These are phyloP conservation scores for Ganoderma sinense DNA, from an alignment of 1,284 basidiomycete genomes.

Conservation along the genomic window DNA sequence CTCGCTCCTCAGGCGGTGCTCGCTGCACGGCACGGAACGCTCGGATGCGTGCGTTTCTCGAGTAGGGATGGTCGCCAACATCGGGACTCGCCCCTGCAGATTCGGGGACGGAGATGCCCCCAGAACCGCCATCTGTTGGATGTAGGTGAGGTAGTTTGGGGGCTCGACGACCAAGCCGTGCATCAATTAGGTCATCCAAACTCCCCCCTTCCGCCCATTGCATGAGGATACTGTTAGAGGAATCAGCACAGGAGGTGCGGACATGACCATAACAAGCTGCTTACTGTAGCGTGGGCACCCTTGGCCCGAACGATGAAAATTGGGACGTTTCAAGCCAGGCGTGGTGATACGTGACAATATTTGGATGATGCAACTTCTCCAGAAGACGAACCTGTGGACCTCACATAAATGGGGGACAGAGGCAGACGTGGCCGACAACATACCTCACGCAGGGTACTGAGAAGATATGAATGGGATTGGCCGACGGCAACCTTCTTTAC, in stretches of 20 bases:
- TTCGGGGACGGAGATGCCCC: constrained; percentile 21
- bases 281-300: constrained; percentile 83
- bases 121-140: constrained; percentile 33
- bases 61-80: constrained; percentile 42
- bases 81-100: constrained; percentile 7
- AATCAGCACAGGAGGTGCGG: constrained; percentile 2
- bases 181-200: constrained; percentile 86
- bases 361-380: constrained; percentile 88
- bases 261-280: constrained; percentile 20
- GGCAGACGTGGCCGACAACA: constrained; percentile 20
- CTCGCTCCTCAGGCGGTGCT: constrained; percentile 68
- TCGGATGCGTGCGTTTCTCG: constrained; percentile 75
- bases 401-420: neutral
- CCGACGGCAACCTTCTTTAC: constrained; percentile 97
- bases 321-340: constrained; percentile 90
- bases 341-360: constrained; percentile 95
- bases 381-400: constrained; percentile 73
- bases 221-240: constrained; percentile 82
- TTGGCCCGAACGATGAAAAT: constrained; percentile 87
- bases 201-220: constrained; percentile 90
- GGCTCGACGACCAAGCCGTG: constrained; percentile 61
- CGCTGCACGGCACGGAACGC: constrained; percentile 76
- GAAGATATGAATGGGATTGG: constrained; percentile 83
- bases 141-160: constrained; percentile 28
- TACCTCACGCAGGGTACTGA: constrained; percentile 84